Base-by-base conservation (phyloP, 2,329 filamentous ascomycete species). In the Colletotrichum siamense region DNA sequence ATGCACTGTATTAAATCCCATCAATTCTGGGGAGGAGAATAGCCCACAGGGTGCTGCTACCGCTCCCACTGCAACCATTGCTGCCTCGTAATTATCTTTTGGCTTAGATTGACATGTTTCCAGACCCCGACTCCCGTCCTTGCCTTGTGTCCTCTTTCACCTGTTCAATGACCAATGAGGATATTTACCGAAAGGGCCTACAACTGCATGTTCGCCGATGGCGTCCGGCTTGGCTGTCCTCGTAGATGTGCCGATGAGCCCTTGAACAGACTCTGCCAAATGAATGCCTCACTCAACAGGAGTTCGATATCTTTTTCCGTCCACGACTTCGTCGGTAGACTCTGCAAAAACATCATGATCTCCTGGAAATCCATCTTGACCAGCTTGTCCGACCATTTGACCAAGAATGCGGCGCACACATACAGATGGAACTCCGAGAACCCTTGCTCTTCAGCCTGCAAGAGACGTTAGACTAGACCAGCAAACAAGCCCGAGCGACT, bases 281-380 rank as follows among this genome's bases (percentile, higher is more conserved):
- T 98, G 81, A 97, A 99, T 5, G 97, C 97, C 87, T 99, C 97
- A 82, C 96, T 98, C 59, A 99, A 89, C 71, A 99, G 88, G 75
- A 99, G 90, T 84, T 99, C 97, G 81, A 99, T 98, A 82, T 99
- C 97, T 87, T 99, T 99, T 83, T 98, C 97, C 2, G 95, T 98
- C 97, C 97, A 99, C 71, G 94, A 91, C 80, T 94, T 94, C 8
- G 98, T 99, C 5, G 98, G 97, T 73, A 99, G 88, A 61, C 95
- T 95, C 86, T 99, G 97, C 71, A 99, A 88, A 83, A 99, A 99
- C 96, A 99, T 99, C 96, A 99, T 98, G 76, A 98, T 94, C 85
- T 98, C 96, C 87, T 99, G 91, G 79, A 99, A 99, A 84, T 99
- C 97, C 96, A 99, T 99, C 84, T 96, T 97, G 77, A 96, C 91